Evolutionary conservation across 2,329 filamentous ascomycete species (phyloP).

Genomic region (Colletotrichum filicis): DNA sequence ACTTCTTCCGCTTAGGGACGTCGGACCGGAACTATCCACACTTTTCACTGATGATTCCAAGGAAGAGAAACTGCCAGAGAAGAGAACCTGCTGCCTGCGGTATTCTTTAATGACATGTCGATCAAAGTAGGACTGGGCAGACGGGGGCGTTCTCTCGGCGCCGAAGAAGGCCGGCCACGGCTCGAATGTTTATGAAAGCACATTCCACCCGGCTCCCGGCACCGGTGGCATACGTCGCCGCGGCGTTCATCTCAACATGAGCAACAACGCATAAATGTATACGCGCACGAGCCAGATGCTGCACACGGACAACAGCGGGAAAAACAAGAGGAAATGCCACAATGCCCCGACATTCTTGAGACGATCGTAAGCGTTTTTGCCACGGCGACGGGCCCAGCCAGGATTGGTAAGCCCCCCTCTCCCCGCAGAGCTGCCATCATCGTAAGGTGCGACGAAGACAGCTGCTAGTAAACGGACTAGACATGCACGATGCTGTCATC

Average conservation of each 20-base stretch:
- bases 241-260: background rate
- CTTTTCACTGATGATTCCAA: no score
- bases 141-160: background rate
- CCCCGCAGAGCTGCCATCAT: slow-evolving; percentile 9
- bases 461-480: slow-evolving; percentile 15
- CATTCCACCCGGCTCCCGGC: background rate
- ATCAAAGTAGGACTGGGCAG: no score
- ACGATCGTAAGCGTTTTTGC: slow-evolving; percentile 10
- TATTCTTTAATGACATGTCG: no score
- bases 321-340: background rate
- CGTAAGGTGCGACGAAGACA: background rate
- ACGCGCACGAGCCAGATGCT: slow-evolving; percentile 17
- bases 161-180: background rate
- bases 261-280: background rate
- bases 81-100: no score
- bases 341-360: slow-evolving; percentile 31
- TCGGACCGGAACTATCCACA: background rate
- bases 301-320: background rate
- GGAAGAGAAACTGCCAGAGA: background rate
- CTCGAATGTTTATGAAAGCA: background rate
- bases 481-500: slow-evolving; percentile 33
- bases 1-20: background rate
- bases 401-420: slow-evolving; percentile 20
- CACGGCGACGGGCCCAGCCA: slow-evolving; percentile 2
- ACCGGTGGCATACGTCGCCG: background rate